phyloP scores from a whole-genome alignment of 768 basidiomycete genomes.

The Leccinellum luteum region DNA sequence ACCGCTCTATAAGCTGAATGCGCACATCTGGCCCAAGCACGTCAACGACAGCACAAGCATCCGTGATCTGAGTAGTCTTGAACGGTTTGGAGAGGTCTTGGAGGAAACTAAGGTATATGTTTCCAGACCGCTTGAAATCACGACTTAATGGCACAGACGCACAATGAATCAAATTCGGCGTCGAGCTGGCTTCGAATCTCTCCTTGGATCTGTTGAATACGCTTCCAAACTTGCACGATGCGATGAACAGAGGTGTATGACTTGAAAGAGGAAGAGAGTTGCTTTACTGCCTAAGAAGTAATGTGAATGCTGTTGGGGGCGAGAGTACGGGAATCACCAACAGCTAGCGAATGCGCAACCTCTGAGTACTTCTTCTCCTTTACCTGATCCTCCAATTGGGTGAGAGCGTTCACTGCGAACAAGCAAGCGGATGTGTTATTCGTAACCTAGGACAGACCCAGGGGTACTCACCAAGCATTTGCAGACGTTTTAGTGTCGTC shows the following conservation, averaged over 20 bases:
- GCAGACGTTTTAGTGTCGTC: slow-evolving; percentile 84
- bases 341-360: slow-evolving; percentile 78
- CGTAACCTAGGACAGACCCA: not conserved
- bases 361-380: slow-evolving; percentile 79
- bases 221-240: slow-evolving; percentile 74
- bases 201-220: slow-evolving; percentile 81
- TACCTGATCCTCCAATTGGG: slow-evolving; percentile 76
- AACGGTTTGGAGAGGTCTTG: slow-evolving; percentile 71
- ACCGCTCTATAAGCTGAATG: slow-evolving; percentile 79
- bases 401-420: slow-evolving; percentile 69
- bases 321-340: slow-evolving; percentile 37
- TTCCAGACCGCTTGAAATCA: not conserved
- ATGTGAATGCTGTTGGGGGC: not conserved
- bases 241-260: slow-evolving; percentile 72
- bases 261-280: slow-evolving; percentile 80
- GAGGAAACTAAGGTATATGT: slow-evolving; percentile 56
- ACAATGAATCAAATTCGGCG: slow-evolving; percentile 91
- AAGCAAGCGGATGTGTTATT: not conserved
- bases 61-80: slow-evolving; percentile 62
- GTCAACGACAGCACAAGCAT: slow-evolving; percentile 88
- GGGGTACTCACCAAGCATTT: slow-evolving; percentile 79
- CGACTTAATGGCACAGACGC: slow-evolving; percentile 32
- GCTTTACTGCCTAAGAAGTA: slow-evolving; percentile 70
- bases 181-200: slow-evolving; percentile 79
- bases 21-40: slow-evolving; percentile 85